Conservation (phyloP, 768 basidiomycete species). For the Amanita thiersii region DNA sequence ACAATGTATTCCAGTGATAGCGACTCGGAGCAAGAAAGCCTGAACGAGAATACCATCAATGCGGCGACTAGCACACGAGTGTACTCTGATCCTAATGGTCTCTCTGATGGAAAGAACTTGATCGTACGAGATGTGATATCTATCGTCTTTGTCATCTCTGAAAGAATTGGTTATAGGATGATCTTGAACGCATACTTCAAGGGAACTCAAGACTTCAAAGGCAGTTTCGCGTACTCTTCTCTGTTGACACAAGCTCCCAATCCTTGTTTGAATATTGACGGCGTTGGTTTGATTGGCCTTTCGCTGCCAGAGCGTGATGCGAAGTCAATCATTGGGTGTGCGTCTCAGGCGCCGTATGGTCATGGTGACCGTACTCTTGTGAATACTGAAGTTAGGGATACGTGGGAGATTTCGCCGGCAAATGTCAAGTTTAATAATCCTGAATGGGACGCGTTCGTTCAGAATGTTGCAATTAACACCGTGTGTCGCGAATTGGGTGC, state of each 20-base stretch:
- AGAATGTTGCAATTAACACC: conserved; percentile 16
- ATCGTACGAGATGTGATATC: no score
- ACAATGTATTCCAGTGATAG: no score
- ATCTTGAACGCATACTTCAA: neutral
- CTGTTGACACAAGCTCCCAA: conserved; percentile 26
- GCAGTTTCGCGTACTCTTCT: conserved; percentile 6
- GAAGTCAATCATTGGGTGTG: conserved; percentile 22
- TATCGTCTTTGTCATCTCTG: no score
- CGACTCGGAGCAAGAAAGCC: no score
- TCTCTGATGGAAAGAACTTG: no score
- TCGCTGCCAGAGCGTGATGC: conserved; percentile 34
- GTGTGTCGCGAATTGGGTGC: conserved; percentile 31
- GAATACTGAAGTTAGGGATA: conserved; percentile 36
- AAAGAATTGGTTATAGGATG: no score
- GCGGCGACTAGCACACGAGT: no score
- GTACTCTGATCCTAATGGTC: no score
- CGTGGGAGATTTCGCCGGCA: conserved; percentile 40
- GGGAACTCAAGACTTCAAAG: conserved; percentile 7
- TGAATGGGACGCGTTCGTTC: conserved; percentile 28
- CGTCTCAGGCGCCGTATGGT: conserved; percentile 36
- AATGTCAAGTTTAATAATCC: conserved; percentile 32
- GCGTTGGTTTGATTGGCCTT: conserved; percentile 33
- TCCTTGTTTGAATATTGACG: conserved; percentile 29
- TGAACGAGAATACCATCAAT: no score
- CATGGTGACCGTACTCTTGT: conserved; percentile 33